phyloP scores from a whole-genome alignment of 202 grass and related monocot species.

The Saccharum hybrid region DNA sequence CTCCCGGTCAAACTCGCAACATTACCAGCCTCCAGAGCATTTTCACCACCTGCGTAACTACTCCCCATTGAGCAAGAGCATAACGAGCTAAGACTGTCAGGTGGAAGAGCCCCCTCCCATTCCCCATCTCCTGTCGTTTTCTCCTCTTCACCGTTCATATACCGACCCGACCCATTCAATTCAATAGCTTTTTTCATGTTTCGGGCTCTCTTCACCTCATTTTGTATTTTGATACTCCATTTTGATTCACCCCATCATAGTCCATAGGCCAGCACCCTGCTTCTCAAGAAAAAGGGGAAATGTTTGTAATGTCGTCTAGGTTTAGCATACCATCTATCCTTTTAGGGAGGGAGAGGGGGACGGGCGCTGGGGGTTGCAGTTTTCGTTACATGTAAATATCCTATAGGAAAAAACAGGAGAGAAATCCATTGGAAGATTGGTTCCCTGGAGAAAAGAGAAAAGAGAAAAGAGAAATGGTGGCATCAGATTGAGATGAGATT shows the following conservation, averaged over 20 bases:
- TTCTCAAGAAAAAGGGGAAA: conserved; percentile 52
- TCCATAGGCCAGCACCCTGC: conserved; percentile 51
- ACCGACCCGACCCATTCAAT: conserved; percentile 43
- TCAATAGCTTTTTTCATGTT: conserved; percentile 50
- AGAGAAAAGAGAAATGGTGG: conserved; percentile 26
- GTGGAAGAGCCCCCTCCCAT: conserved; percentile 53
- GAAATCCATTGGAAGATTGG: conserved; percentile 63
- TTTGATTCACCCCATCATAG: conserved; percentile 48
- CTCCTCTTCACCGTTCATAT: conserved; percentile 48
- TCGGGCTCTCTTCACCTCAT: conserved; percentile 55
- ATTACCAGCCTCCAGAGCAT: conserved; percentile 48
- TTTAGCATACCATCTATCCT: conserved; percentile 58
- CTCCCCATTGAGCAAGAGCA: conserved; percentile 49
- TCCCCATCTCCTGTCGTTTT: conserved; percentile 22
- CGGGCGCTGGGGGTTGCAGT: conserved; percentile 19
- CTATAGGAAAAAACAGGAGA: conserved; percentile 74
- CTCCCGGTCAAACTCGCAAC: conserved; percentile 43
- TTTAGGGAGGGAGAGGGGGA: conserved; percentile 34
- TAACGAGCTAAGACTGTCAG: conserved; percentile 57
- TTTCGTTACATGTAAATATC: conserved; percentile 73
- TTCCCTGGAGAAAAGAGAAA: conserved; percentile 31
- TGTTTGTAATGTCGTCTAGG: conserved; percentile 61
- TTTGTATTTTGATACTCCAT: conserved; percentile 48
- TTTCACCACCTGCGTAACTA: conserved; percentile 65
- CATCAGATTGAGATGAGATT: conserved; percentile 54